These are phyloP conservation scores for Cordyceps pruinosa DNA, from an alignment of 2,329 filamentous ascomycete species.

Conservation along the genomic window DNA sequence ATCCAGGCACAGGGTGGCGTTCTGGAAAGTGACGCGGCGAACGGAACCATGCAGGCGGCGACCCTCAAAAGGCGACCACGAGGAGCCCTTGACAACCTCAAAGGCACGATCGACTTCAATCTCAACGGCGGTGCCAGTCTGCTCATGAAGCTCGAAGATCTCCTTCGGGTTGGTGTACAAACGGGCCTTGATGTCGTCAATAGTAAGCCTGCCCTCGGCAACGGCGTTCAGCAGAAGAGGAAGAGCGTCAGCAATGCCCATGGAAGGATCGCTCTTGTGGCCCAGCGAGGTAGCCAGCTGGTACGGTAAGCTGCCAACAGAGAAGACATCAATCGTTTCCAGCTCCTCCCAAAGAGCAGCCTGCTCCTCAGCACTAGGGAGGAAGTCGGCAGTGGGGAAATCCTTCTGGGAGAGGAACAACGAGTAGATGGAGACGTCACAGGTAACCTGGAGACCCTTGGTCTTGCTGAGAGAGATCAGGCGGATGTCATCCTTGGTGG, in stretches of 20 bases:
- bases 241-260: constrained; percentile 66
- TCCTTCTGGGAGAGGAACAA: constrained; percentile 68
- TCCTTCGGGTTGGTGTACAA: constrained; percentile 73
- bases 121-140: constrained; percentile 65
- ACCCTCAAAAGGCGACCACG: constrained; percentile 67
- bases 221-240: constrained; percentile 72
- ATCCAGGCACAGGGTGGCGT: constrained; percentile 68
- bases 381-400: constrained; percentile 57
- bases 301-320: constrained; percentile 70
- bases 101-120: constrained; percentile 69
- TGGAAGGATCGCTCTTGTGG: constrained; percentile 47
- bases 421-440: constrained; percentile 74
- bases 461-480: constrained; percentile 71
- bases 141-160: constrained; percentile 78
- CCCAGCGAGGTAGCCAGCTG: constrained; percentile 57
- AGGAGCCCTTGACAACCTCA: constrained; percentile 38
- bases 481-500: constrained; percentile 70
- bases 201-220: constrained; percentile 62
- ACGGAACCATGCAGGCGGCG: constrained; percentile 62
- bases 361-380: constrained; percentile 64
- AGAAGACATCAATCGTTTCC: constrained; percentile 69
- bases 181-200: constrained; percentile 64
- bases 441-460: constrained; percentile 76
- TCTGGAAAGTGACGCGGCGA: constrained; percentile 69
- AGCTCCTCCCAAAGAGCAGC: constrained; percentile 68